Evolutionary conservation across 1,284 basidiomycete species (phyloP), one percentile per base, ranked within the genome.

Genomic region (Hemileccinum hortonii): DNA sequence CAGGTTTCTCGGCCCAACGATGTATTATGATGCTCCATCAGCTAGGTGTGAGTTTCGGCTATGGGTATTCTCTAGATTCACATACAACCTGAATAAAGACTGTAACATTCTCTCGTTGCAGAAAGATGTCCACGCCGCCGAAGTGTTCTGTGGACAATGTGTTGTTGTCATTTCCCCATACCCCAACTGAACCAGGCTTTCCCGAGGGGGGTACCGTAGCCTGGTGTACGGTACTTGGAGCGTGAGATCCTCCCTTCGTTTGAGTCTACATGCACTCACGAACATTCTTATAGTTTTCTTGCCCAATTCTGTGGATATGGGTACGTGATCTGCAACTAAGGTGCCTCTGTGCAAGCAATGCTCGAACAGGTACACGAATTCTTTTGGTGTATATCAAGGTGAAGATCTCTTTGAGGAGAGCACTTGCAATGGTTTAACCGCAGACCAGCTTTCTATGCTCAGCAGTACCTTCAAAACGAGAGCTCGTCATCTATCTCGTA

Each of bases 361-460:
- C 9, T 12, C 37, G 14, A 37, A 12, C n/a, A 70, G 66, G 5
- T 68, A 71, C 41, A 49, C 44, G 1, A 49, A 3, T 36, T 29
- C 66, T 6, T 67, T 69, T 40, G 69, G 69, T 19, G 61, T 70
- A 39, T 71, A 70, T 52, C 64, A 71, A 55, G 64, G 80, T 69
- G 24, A 16, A 21, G 2, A 18, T 40, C 21, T 14, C 37, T 5
- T 32, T 14, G 30, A 22, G 6, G 2, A 33, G 1, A 22, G 2
- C 4, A 2, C 3, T 18, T 36, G 29, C 8, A 10, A 32, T 32
- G 9, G 8, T 2, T 41, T 37, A 40, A 53, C 43, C n/a, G 12
- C 7, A 9, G 15, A 45, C 4, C 18, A 68, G 67, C 61, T n/a
- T 71, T 64, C n/a, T 68, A 69, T 44, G 42, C 56, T n/a, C 45